These are phyloP conservation scores for Casuarina cunninghamiana DNA, from an alignment of 306 rosid genomes.

Conservation along the genomic window DNA sequence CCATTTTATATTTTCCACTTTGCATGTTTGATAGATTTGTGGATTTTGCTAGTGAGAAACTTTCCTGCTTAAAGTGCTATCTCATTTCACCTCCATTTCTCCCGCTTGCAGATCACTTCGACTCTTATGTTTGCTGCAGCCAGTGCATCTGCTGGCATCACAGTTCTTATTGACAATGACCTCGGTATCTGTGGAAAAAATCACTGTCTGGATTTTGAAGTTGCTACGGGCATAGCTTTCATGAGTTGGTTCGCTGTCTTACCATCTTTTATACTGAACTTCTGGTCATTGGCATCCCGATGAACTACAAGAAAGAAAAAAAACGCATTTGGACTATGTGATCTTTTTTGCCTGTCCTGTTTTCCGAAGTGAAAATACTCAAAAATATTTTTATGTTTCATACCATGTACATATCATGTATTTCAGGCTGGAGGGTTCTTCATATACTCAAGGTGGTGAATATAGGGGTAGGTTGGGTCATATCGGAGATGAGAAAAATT, in stretches of 20 bases:
- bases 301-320: conserved; percentile 25
- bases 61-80: conserved; percentile 17
- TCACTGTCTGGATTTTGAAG: conserved; percentile 77
- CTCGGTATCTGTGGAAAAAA: conserved; percentile 56
- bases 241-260: conserved; percentile 77
- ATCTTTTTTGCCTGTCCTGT: conserved; percentile 15
- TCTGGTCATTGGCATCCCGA: conserved; percentile 74
- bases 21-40: background rate
- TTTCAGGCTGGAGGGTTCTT: background rate
- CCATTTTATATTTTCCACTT: background rate
- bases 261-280: conserved; percentile 80
- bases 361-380: conserved; percentile 10
- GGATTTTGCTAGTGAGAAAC: conserved; percentile 11
- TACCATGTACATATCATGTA: conserved; percentile 22
- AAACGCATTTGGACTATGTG: conserved; percentile 20
- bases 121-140: conserved; percentile 92
- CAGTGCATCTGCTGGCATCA: conserved; percentile 94
- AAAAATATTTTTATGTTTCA: conserved; percentile 7
- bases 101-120: conserved; percentile 64
- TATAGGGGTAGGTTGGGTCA: background rate
- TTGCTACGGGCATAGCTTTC: conserved; percentile 90
- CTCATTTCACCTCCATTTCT: conserved; percentile 15
- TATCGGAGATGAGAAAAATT: background rate
- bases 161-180: conserved; percentile 92
- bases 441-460: background rate